Conservation (phyloP, 805 yeast species). For the Cyberlindnera euphorbiiphila region DNA sequence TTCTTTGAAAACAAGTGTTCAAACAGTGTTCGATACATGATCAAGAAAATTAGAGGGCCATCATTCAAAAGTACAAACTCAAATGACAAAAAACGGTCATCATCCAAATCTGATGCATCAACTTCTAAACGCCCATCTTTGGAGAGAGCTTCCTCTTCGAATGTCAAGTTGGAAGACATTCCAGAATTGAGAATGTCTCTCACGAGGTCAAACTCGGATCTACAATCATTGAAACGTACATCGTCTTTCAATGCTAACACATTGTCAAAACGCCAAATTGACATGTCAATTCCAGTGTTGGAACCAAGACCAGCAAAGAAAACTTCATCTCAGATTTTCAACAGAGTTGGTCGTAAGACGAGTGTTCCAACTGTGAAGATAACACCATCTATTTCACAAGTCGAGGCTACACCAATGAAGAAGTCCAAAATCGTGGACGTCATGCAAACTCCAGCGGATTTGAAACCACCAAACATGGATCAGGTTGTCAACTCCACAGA, state of each 20-base stretch:
- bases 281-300: slow-evolving; percentile 23
- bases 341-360: slow-evolving; percentile 27
- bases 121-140: slow-evolving; percentile 16
- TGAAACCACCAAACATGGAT: background rate
- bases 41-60: slow-evolving; percentile 43
- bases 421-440: slow-evolving; percentile 18
- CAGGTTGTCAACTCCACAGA: slow-evolving; percentile 6
- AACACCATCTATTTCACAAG: slow-evolving; percentile 23
- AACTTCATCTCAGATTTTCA: slow-evolving; percentile 23
- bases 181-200: slow-evolving; percentile 19
- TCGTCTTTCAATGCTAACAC: slow-evolving; percentile 25
- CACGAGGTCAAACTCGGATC: slow-evolving; percentile 23
- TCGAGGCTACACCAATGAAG: slow-evolving; percentile 28
- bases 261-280: slow-evolving; percentile 26
- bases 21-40: slow-evolving; percentile 39
- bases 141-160: slow-evolving; percentile 18
- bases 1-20: slow-evolving; percentile 50
- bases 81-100: slow-evolving; percentile 6
- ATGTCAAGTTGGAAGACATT: slow-evolving; percentile 21
- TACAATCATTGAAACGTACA: slow-evolving; percentile 22
- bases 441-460: slow-evolving; percentile 19
- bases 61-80: slow-evolving; percentile 15
- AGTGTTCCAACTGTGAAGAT: slow-evolving; percentile 10
- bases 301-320: slow-evolving; percentile 13
- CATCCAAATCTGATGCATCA: background rate